Conservation (phyloP, 345 rosid genomes). For the Rhodamnia rubescens region DNA sequence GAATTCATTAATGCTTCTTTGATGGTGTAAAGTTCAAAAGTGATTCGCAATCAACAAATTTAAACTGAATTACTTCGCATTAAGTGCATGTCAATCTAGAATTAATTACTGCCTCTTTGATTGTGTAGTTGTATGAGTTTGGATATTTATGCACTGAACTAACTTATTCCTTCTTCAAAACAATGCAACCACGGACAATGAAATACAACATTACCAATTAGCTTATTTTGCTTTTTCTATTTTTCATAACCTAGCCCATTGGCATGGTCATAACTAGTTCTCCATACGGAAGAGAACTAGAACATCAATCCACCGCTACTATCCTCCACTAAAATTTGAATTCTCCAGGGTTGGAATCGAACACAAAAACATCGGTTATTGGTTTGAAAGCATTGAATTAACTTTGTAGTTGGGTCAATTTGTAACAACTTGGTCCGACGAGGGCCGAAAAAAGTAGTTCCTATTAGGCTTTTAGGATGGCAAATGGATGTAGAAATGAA, state of each 20-base stretch:
- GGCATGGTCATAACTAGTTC: background rate
- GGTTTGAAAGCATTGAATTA: background rate
- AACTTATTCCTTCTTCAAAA: background rate
- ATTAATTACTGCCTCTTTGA: background rate
- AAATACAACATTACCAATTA: background rate
- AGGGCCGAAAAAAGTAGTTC: accelerated
- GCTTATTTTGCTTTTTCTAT: background rate
- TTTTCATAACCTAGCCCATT: background rate
- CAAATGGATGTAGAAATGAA: background rate
- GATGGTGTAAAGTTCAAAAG: background rate
- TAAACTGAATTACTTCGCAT: background rate
- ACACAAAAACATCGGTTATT: background rate
- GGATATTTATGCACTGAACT: background rate
- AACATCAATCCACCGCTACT: background rate
- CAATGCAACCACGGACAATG: background rate
- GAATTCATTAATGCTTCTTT: background rate
- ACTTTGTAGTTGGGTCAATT: background rate
- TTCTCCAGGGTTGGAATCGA: too few relatives aligned
- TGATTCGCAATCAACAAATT: background rate
- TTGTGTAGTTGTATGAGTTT: background rate
- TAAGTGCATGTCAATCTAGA: background rate
- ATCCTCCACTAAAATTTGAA: background rate
- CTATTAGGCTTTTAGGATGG: background rate
- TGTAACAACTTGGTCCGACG: background rate
- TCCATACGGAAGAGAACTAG: background rate